Evolutionary conservation across 345 rosid species (phyloP), one percentile per base, ranked within the genome.

Genomic region (Eucalyptus cloeziana): DNA sequence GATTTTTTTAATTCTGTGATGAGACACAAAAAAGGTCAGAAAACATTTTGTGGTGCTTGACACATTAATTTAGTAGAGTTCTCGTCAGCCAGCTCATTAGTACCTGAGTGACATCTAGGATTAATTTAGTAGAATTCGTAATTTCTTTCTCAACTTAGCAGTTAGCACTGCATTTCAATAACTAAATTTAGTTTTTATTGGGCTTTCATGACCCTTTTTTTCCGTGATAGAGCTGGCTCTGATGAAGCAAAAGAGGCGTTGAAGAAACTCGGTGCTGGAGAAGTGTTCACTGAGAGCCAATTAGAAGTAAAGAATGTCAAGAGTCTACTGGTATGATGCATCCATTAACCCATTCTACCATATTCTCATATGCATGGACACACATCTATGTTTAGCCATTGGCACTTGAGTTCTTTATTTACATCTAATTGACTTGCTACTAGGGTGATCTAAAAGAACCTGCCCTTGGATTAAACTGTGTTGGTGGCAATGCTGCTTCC

Each of bases 301-400:
- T 90, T 97, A 52, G 94, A 94, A 90, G 94, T 96, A 91, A 97
- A 96, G 93, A 94, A 96, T 89, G 95, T 98, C 37, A 97, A 96
- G 92, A 88, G 93, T 91, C 96, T 98, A 62, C 92, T 97, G 98
- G 99, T 96, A 94, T 90, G 56, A 86, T 89, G 49, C 76, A 7
- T 37, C 56, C 76, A 7, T 80, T 45, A 47, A 40, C 87, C 58
- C 76, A 27, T 54, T 52, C 71, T 25, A 60, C 71, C 40, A 40
- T 40, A 40, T 40, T 40, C 40, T 40, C 40, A 40, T 40, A 40
- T 40, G 40, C 40, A 40, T 40, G 40, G 40, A 40, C 40, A 40
- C 40, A 40, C 40, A 40, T 40, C 40, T 40, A 40, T 40, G 40
- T 40, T 40, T 40, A 40, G 40, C 40, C 40, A 40, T 40, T 40